These are phyloP conservation scores for Avena sativa DNA, from an alignment of 176 grass and related monocot species.

Conservation along the genomic window DNA sequence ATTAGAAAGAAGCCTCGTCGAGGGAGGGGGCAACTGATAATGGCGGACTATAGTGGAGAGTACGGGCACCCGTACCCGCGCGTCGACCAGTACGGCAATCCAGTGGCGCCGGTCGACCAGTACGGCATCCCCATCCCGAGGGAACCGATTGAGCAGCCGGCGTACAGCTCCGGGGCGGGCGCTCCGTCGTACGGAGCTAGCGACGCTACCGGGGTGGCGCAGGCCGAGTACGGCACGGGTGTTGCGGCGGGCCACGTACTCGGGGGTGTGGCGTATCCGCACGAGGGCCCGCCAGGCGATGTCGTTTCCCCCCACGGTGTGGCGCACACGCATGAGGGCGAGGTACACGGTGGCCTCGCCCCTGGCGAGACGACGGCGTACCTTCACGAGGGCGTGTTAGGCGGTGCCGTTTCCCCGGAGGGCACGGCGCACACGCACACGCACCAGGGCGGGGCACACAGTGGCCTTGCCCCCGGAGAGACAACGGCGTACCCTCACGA, in stretches of 20 bases:
- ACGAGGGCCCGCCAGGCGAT: constrained; percentile 20
- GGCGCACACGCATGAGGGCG: constrained; percentile 12
- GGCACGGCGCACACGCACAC: constrained; percentile 4
- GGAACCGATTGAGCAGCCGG: constrained; percentile 40
- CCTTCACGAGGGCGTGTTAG: constrained; percentile 18
- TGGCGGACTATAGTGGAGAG: constrained; percentile 51
- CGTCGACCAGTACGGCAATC: constrained; percentile 74
- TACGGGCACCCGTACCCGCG: constrained; percentile 60
- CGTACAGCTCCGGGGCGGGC: background rate
- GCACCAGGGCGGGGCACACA: background rate
- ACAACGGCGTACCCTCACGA: constrained; percentile 9
- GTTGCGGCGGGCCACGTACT: background rate
- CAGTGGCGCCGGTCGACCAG: constrained; percentile 64
- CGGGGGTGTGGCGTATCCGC: background rate
- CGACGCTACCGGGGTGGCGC: background rate
- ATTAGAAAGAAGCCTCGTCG: too few species aligned
- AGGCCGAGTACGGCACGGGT: background rate
- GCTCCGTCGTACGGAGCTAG: background rate
- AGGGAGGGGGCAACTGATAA: background rate
- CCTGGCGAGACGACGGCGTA: background rate
- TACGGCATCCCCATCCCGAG: constrained; percentile 61
- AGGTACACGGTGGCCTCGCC: background rate
- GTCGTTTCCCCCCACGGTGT: background rate
- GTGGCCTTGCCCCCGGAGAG: background rate
- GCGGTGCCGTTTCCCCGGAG: background rate